These are phyloP conservation scores for Dioszegia crocea DNA, from an alignment of 768 basidiomycete genomes.

Conservation along the genomic window DNA sequence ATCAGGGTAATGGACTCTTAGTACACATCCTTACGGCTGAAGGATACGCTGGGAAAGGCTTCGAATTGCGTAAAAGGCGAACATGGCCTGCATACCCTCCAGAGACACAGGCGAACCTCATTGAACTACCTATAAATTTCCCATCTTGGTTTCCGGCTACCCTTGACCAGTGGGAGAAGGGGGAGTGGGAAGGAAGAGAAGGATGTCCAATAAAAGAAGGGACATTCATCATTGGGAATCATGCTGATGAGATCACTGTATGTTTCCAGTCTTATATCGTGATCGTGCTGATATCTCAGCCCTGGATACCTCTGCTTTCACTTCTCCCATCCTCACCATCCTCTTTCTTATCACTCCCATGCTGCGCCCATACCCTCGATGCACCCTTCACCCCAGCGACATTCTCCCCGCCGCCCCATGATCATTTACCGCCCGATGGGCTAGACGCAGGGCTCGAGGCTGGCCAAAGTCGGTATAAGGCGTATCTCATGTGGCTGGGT, in stretches of 20 bases:
- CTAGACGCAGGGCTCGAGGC: constrained; percentile 51
- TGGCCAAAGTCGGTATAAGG: constrained; percentile 65
- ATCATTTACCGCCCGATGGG: constrained; percentile 38
- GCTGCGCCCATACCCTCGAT: constrained; percentile 63
- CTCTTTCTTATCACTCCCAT: constrained; percentile 63
- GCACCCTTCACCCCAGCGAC: constrained; percentile 61
- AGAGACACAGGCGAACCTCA: constrained; percentile 60
- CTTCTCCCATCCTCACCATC: constrained; percentile 36
- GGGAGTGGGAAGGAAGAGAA: constrained; percentile 26
- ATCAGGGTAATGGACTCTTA: constrained; percentile 83
- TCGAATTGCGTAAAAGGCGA: constrained; percentile 77
- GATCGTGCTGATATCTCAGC: constrained; percentile 46
- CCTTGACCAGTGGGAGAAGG: constrained; percentile 38
- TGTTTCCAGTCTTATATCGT: constrained; percentile 5
- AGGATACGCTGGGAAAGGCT: constrained; percentile 77
- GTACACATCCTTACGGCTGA: constrained; percentile 79
- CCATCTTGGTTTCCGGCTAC: constrained; percentile 43
- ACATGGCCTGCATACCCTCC: constrained; percentile 79
- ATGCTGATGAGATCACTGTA: constrained; percentile 85
- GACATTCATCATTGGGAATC: constrained; percentile 84
- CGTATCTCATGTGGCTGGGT: constrained; percentile 84
- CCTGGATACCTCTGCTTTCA: constrained; percentile 85
- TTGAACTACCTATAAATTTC: constrained; percentile 71
- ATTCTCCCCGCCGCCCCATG: constrained; percentile 35
- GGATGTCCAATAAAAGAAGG: constrained; percentile 52